A percentile compares a stretch with the other conserved stretches of the same genome.
Evolutionary conservation across 2,329 filamentous ascomycete species (phyloP).

Genomic region (Sporothrix humicola): DNA sequence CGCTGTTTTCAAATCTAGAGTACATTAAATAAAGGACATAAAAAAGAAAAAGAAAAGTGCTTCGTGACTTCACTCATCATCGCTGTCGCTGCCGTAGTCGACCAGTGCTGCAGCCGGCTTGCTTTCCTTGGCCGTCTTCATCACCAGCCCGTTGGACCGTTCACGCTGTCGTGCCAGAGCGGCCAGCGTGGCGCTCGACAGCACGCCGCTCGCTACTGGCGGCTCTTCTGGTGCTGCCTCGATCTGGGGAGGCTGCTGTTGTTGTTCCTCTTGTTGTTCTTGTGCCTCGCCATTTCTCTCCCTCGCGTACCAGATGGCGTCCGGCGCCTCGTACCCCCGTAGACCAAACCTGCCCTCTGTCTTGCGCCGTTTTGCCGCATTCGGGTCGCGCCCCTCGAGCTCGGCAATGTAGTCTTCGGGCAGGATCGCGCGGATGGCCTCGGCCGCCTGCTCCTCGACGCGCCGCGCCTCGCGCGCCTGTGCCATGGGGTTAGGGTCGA

Average conservation of each 20-base stretch:
- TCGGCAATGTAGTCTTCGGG: slow-evolving; percentile 91
- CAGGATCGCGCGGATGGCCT: slow-evolving; percentile 85
- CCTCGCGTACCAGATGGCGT: slow-evolving; percentile 90
- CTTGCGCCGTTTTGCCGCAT: slow-evolving; percentile 84
- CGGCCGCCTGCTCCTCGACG: slow-evolving; percentile 95
- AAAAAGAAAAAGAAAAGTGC: background rate
- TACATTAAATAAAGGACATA: background rate
- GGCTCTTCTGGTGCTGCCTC: slow-evolving; percentile 46
- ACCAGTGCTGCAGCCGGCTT: slow-evolving; percentile 74
- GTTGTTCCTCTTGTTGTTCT: slow-evolving; percentile 61
- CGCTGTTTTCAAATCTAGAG: background rate
- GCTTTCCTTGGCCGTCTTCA: slow-evolving; percentile 60
- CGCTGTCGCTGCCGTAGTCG: slow-evolving; percentile 80
- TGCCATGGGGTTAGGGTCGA: slow-evolving; percentile 93
- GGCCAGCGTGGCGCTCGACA: slow-evolving; percentile 81
- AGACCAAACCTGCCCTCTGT: slow-evolving; percentile 88
- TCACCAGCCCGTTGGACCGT: slow-evolving; percentile 58
- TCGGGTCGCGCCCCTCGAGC: slow-evolving; percentile 88
- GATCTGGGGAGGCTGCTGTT: slow-evolving; percentile 58
- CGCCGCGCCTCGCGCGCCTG: slow-evolving; percentile 87
- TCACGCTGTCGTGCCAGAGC: slow-evolving; percentile 64
- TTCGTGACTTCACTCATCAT: slow-evolving; percentile 33
- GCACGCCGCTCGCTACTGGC: slow-evolving; percentile 59
- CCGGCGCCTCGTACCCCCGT: slow-evolving; percentile 89
- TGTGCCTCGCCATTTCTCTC: slow-evolving; percentile 61